Percentiles rank a stretch among this genome's conserved stretches.
phyloP scores from a whole-genome alignment of 225 moss, liverwort and hornwort species.

The Lunularia cruciata region DNA sequence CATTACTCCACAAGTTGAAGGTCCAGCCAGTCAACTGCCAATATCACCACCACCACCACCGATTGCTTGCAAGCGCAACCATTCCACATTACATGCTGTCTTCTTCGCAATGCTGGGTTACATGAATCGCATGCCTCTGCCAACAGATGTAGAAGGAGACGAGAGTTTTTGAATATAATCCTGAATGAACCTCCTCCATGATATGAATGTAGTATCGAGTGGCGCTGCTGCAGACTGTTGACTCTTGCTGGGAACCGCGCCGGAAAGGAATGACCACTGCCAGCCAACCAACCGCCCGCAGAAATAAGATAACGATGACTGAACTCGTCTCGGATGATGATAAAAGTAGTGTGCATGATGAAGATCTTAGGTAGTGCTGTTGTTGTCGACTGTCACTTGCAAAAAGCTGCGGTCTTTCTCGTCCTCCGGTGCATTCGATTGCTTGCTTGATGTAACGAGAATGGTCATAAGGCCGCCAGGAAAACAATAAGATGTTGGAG shows the following conservation, averaged over 20 bases:
- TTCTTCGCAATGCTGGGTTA: background rate
- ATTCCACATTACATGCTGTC: background rate
- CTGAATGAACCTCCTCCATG: background rate
- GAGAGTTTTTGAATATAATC: background rate
- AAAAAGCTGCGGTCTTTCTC: no score
- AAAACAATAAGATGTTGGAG: background rate
- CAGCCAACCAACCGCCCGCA: background rate
- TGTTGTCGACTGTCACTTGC: no score
- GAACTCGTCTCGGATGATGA: no score
- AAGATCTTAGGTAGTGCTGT: background rate
- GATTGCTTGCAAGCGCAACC: background rate
- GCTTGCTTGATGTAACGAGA: no score
- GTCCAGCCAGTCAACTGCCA: background rate
- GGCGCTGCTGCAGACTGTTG: conserved; percentile 5
- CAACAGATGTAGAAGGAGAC: background rate
- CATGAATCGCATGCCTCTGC: background rate
- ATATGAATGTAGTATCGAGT: background rate
- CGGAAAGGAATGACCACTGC: background rate
- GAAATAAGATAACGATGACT: no score
- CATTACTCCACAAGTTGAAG: conserved; percentile 1
- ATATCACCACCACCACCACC: background rate
- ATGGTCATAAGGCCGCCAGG: conserved; percentile 16
- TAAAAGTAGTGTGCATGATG: background rate
- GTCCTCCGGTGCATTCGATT: background rate
- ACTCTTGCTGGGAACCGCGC: background rate